A percentile compares a stretch with the other conserved stretches of the same genome.
These are phyloP conservation scores for Gracilariopsis chorda DNA, from an alignment of 23 red algal species.

Conservation along the genomic window DNA sequence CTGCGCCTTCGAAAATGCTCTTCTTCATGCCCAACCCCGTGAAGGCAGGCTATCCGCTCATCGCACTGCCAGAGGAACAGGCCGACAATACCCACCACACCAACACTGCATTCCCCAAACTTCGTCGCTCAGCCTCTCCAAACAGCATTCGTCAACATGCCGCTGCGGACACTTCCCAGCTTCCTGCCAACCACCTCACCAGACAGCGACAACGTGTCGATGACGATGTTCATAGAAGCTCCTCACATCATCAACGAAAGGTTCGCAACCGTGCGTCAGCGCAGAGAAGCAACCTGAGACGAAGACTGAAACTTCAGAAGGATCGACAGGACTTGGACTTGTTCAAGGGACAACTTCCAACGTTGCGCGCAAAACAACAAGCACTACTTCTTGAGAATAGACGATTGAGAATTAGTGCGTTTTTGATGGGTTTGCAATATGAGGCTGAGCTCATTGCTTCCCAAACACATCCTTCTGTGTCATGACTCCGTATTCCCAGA, in stretches of 20 bases:
- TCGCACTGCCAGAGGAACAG: background rate
- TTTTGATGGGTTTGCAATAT: background rate
- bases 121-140: background rate
- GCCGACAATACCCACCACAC: background rate
- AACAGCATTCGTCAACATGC: background rate
- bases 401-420: background rate
- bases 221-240: background rate
- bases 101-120: background rate
- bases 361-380: background rate
- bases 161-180: background rate
- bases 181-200: background rate
- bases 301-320: background rate
- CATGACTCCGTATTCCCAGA: no score
- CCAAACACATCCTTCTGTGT: no score
- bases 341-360: background rate
- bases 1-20: constrained; percentile 8
- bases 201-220: background rate
- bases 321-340: background rate
- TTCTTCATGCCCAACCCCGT: constrained; percentile 21
- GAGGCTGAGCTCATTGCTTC: background rate
- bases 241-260: background rate
- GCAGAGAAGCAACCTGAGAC: background rate
- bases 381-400: background rate
- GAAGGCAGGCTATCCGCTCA: background rate
- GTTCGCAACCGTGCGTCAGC: constrained; percentile 18